Percentiles rank a stretch among this genome's conserved stretches.
These are phyloP conservation scores for Botryosphaeria dothidea DNA, from an alignment of 2,329 filamentous ascomycete genomes.

Conservation along the genomic window DNA sequence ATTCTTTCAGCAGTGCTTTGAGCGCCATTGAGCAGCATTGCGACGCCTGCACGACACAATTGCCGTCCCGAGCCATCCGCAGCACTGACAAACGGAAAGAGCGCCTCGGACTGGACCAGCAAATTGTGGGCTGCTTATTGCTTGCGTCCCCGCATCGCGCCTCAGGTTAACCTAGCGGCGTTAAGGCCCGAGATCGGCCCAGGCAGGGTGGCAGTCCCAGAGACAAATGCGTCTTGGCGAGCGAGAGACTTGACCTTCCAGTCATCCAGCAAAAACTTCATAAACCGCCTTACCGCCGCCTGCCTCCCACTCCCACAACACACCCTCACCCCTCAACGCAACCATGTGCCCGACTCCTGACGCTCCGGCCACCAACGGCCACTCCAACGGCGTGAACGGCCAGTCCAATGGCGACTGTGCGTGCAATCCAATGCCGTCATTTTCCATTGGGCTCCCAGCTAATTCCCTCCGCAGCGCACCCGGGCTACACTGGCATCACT, in stretches of 20 bases:
- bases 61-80: background rate
- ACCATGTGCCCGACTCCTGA: constrained; percentile 50
- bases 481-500: constrained; percentile 56
- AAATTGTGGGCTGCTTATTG: constrained; percentile 19
- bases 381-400: constrained; percentile 44
- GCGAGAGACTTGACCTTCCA: constrained; percentile 13
- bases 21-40: background rate
- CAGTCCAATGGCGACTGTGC: constrained; percentile 30
- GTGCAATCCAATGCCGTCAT: constrained; percentile 14
- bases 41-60: background rate
- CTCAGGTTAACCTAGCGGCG: background rate
- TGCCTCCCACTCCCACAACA: background rate
- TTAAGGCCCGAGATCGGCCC: constrained; percentile 18
- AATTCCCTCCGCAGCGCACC: constrained; percentile 37
- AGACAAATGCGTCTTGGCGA: background rate
- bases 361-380: constrained; percentile 34
- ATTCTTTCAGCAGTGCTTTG: background rate
- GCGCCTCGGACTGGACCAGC: background rate
- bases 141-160: constrained; percentile 6
- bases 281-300: constrained; percentile 1
- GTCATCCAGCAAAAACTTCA: constrained; percentile 20
- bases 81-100: background rate
- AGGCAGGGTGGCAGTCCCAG: background rate
- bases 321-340: constrained; percentile 3
- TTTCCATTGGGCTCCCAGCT: background rate